Conservation (phyloP, 2,329 filamentous ascomycete species). For the Epicoccum nigrum region DNA sequence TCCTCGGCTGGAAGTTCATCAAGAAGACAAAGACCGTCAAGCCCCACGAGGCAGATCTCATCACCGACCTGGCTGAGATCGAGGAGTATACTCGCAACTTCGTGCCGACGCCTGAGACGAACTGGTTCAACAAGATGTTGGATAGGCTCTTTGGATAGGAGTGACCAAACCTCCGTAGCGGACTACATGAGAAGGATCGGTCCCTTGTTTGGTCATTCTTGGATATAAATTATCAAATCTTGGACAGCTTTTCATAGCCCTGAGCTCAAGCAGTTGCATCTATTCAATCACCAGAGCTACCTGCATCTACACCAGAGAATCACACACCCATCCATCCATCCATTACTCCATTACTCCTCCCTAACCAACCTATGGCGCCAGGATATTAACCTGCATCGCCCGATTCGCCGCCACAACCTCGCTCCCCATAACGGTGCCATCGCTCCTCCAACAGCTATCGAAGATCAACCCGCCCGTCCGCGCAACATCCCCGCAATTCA, state of each 20-base stretch:
- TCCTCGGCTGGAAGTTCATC: slow-evolving; percentile 72
- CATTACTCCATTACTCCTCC: no score
- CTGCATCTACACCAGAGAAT: no score
- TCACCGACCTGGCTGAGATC: slow-evolving; percentile 67
- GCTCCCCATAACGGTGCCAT: background rate
- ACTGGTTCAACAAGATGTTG: slow-evolving; percentile 49
- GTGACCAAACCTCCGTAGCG: no score
- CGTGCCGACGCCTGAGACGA: slow-evolving; percentile 59
- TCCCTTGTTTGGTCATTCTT: no score
- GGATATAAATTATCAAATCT: no score
- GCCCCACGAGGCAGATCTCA: slow-evolving; percentile 67
- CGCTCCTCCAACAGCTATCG: background rate
- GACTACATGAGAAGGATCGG: no score
- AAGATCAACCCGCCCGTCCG: background rate
- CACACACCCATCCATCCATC: no score
- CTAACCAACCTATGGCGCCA: background rate
- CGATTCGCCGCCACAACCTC: background rate
- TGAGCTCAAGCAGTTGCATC: no score
- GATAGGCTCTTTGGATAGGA: slow-evolving; percentile 54
- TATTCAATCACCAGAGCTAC: no score
- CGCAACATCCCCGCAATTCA: background rate
- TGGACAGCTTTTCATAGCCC: no score
- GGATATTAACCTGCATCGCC: background rate
- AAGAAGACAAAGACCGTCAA: slow-evolving; percentile 66
- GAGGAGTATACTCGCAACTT: slow-evolving; percentile 71